phyloP scores from a whole-genome alignment of 2,329 filamentous ascomycete genomes.

The Epichloe glyceriae region DNA sequence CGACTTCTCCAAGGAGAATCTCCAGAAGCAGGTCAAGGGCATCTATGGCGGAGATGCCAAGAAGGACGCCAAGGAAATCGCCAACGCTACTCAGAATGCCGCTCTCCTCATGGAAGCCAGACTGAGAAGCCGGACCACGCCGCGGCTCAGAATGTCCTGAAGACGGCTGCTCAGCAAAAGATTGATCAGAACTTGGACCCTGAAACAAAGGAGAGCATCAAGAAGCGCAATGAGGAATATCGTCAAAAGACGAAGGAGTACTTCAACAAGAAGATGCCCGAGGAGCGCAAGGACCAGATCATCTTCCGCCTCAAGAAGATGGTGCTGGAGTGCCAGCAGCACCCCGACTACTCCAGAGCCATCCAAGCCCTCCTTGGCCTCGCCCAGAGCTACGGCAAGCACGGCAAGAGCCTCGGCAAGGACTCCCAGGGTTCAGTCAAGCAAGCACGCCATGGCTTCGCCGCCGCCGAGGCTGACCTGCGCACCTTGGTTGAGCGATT shows the following conservation, averaged over 20 bases:
- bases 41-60: conserved; percentile 41
- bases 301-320: conserved; percentile 95
- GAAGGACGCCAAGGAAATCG: conserved; percentile 48
- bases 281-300: conserved; percentile 84
- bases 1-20: conserved; percentile 53
- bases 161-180: conserved; percentile 40
- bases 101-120: conserved; percentile 32
- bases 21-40: conserved; percentile 56
- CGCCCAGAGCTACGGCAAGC: conserved; percentile 72
- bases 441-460: conserved; percentile 56
- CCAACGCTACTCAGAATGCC: conserved; percentile 42
- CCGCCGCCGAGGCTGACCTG: conserved; percentile 61
- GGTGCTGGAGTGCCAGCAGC: conserved; percentile 90
- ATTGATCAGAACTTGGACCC: conserved; percentile 51
- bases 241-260: conserved; percentile 53
- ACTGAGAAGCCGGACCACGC: conserved; percentile 36
- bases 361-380: conserved; percentile 74
- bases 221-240: conserved; percentile 30
- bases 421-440: conserved; percentile 57
- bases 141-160: conserved; percentile 20
- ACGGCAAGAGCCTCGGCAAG: conserved; percentile 52
- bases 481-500: conserved; percentile 86
- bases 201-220: conserved; percentile 41
- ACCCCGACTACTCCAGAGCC: conserved; percentile 86
- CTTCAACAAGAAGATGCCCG: conserved; percentile 71